Base-by-base conservation (phyloP, 345 rosid genomes). In the Erysimum cheiranthoides region DNA sequence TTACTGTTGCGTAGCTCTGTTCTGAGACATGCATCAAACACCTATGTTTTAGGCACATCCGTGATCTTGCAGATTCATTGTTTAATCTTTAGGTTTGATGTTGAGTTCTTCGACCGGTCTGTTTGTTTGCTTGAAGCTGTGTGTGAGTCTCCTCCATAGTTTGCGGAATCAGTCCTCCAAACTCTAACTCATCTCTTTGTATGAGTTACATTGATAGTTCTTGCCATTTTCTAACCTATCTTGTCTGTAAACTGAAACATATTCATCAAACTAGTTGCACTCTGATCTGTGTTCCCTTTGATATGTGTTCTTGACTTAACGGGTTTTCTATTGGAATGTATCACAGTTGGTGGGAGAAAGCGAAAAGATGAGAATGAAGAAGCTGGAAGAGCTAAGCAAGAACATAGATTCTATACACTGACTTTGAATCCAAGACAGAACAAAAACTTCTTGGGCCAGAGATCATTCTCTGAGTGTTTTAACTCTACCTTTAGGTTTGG, bases 331-430 rank as follows among this genome's bases (percentile, higher is more conserved):
- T 60, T 31, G 1, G 72, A 61, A 69, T 73, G 85, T 63, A 25
- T 43, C 1, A 50, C 87, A 90, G 96, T 85, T 90, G 82, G 96
- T 88, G 70, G 77, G 88, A n/a, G 96, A 90, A 81, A 90, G 96
- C 45, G 96, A 90, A 84, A 88, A 63, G 85, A 17, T 84, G 87
- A 87, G 96, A 89, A 82, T 90, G 90, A 90, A 88, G 89, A 90
- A 90, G 84, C 86, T 90, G 80, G 96, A 90, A 78, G 93, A 90
- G 87, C 93, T 90, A 73, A 89, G 93, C 85, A 88, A 86, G 90
- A 86, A 78, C 90, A 62, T 90, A 73, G 93, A 90, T 61, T 73
- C 53, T 0, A 61, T 73, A 79, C 78, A 79, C 66, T 79, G 71
- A 79, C 81, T 66, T 66, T 49, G 73, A 78, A 60, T 43, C 73